Percentiles rank a stretch among this genome's conserved stretches.
These are phyloP conservation scores for Scolecobasidium constrictum DNA, from an alignment of 2,329 filamentous ascomycete species.

Conservation along the genomic window DNA sequence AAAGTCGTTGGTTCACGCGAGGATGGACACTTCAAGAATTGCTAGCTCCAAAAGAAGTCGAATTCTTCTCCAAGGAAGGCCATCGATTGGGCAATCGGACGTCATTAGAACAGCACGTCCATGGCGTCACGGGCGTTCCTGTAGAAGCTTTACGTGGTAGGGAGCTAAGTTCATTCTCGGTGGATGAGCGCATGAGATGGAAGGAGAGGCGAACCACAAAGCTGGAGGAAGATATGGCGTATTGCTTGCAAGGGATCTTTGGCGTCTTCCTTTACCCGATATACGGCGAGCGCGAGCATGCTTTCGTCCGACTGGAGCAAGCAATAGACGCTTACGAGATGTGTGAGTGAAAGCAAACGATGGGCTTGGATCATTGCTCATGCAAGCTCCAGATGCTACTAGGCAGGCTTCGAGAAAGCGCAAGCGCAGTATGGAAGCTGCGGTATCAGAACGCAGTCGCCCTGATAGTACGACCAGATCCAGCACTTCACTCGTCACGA, in stretches of 20 bases:
- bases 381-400: too few species aligned
- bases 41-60: constrained; percentile 14
- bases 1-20: too few species aligned
- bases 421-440: too few species aligned
- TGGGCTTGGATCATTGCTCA: too few species aligned
- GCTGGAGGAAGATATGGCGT: constrained; percentile 4
- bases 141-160: not conserved
- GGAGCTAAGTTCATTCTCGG: not conserved
- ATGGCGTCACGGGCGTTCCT: constrained; percentile 13
- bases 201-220: not conserved
- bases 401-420: too few species aligned
- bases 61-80: constrained; percentile 16
- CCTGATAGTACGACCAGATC: too few species aligned
- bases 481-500: too few species aligned
- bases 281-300: constrained; percentile 6
- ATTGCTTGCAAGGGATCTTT: constrained; percentile 5
- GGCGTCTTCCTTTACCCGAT: constrained; percentile 1
- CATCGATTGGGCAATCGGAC: constrained; percentile 17
- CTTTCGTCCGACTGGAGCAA: too few species aligned
- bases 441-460: too few species aligned
- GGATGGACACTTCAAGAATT: too few species aligned
- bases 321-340: too few species aligned
- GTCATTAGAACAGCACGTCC: constrained; percentile 17
- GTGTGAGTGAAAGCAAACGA: too few species aligned
- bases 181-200: constrained; percentile 5